These are phyloP conservation scores for Avena eriantha DNA, from an alignment of 176 grass and related monocot species.

Conservation along the genomic window DNA sequence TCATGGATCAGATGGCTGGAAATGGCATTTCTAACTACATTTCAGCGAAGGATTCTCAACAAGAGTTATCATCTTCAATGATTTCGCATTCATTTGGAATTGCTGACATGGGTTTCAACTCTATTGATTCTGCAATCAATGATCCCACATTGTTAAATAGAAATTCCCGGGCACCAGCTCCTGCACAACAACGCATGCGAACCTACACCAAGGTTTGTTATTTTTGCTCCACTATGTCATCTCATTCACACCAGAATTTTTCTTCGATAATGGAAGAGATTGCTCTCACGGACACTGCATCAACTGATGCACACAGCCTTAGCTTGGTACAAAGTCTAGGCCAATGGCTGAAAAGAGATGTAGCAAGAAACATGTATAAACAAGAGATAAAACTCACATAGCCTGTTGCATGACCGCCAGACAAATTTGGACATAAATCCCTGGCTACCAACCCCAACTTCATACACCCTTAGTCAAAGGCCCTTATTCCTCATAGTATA, in stretches of 20 bases:
- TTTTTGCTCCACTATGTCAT: constrained; percentile 29
- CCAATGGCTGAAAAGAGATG: background rate
- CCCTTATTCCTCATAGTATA: background rate
- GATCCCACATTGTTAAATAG: constrained; percentile 62
- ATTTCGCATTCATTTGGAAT: constrained; percentile 79
- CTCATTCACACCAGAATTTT: constrained; percentile 14
- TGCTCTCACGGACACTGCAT: background rate
- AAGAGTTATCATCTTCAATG: constrained; percentile 81
- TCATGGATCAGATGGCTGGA: constrained; percentile 59
- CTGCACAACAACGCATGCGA: constrained; percentile 70
- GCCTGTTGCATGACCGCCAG: background rate
- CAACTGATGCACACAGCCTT: background rate
- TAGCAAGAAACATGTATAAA: background rate
- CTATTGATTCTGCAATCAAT: constrained; percentile 79
- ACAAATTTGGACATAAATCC: background rate
- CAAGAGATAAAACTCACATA: background rate
- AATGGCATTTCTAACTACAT: constrained; percentile 62
- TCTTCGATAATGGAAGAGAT: constrained; percentile 18
- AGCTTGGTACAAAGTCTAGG: background rate
- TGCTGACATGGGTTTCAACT: constrained; percentile 76
- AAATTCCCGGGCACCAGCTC: constrained; percentile 57
- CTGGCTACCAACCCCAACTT: background rate
- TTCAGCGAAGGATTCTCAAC: constrained; percentile 73
- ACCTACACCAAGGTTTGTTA: constrained; percentile 82
- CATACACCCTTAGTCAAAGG: constrained; percentile 4